Base-by-base conservation (phyloP, 2,329 filamentous ascomycete species). In the Diplodia corticola region DNA sequence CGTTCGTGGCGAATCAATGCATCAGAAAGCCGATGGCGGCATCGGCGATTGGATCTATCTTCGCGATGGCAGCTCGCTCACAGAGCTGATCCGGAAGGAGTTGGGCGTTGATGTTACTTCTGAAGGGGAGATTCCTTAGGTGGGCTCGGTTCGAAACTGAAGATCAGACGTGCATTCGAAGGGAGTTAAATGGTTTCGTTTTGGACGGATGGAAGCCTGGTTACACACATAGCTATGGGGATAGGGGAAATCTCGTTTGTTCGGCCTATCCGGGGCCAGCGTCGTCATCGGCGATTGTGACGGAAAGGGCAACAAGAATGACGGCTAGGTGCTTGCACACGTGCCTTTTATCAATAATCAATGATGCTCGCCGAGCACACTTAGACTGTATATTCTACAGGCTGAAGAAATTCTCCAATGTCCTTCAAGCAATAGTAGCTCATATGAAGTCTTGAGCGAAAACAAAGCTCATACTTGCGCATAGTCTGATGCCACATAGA, bases 21-120 rank as follows among this genome's bases (percentile, higher is more conserved):
- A 88, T 72, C 85, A 92, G 75, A 96, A 96, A 81, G 90, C 93
- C 78, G 92, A 89, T 35, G 90, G 88, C 2, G 89, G 84, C 1
- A 76, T 78, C 10, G 91, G 92, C 33, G 85, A 90, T 69, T 99
- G 95, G 95, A 84, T 98, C 55, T 98, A 97, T 76, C 79, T 92
- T 67, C 85, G 94, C 55, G 93, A 98, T 77, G 90, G 90, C n/a
- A 87, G 86, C 55, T 90, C 88, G 50, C 80, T 99, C 73, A 88
- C 85, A 40, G 85, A 89, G 40, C 77, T 98, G 65, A 79, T 98
- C 73, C 84, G 86, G 69, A 83, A 88, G 69, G 95, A 99, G 82
- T 81, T 97, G 57, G 88, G 87, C 2, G 81, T 97, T 57, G 84
- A 88, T 53, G 69, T 77, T 22, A 72, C 73, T 24, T 69, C 73